A percentile compares a stretch with the other conserved stretches of the same genome.
Conservation (phyloP, 2,329 filamentous ascomycete genomes). For the Aquanectria penicillioides region DNA sequence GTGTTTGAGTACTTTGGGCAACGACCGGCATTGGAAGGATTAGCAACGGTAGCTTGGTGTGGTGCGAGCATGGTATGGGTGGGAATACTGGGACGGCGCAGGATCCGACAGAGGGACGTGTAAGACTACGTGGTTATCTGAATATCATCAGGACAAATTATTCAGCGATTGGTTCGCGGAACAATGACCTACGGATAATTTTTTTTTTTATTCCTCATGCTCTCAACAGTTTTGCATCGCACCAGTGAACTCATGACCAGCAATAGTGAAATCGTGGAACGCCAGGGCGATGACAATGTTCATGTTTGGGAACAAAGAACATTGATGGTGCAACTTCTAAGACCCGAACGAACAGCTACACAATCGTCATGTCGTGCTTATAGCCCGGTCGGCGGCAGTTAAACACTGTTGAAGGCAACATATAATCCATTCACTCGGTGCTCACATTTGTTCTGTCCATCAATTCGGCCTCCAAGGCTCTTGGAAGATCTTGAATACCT, state of each 20-base stretch:
- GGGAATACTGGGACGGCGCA: conserved; percentile 8
- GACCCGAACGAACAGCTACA: neutral
- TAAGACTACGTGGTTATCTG: conserved; percentile 9
- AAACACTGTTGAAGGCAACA: neutral
- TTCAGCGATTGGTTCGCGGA: conserved; percentile 16
- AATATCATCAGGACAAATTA: too few relatives aligned
- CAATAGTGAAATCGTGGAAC: neutral
- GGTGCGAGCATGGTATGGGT: conserved; percentile 6
- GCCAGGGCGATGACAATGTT: neutral
- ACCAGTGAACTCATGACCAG: conserved; percentile 12
- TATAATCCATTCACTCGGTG: neutral
- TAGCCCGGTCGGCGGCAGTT: neutral
- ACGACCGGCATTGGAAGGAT: neutral
- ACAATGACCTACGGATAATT: neutral
- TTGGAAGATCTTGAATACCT: too few relatives aligned
- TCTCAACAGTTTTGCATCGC: neutral
- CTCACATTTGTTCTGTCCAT: neutral
- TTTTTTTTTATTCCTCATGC: neutral
- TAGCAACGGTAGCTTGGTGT: neutral
- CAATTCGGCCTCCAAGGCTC: too few relatives aligned
- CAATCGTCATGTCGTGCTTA: neutral
- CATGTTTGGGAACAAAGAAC: neutral
- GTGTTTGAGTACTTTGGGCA: conserved; percentile 13
- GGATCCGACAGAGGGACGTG: neutral
- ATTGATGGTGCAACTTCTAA: neutral